phyloP scores from a whole-genome alignment of 2,329 filamentous ascomycete species.

The Monosporascus sp. region DNA sequence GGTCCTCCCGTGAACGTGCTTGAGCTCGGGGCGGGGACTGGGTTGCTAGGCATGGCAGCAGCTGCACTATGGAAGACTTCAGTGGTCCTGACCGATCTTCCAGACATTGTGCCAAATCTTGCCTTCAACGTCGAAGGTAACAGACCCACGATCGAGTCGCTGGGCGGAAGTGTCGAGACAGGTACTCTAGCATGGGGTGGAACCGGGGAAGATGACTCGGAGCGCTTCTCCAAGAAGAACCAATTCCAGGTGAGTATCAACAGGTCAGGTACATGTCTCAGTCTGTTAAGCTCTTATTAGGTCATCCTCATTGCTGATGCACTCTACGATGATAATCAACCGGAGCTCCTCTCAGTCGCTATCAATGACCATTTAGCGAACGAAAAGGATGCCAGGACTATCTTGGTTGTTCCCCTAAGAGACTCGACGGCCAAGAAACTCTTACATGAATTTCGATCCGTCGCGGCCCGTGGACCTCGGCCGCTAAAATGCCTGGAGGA shows the following conservation, averaged over 20 bases:
- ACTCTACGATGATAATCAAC: slow-evolving; percentile 82
- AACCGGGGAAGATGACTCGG: slow-evolving; percentile 35
- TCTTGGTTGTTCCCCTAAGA: slow-evolving; percentile 78
- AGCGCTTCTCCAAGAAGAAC: slow-evolving; percentile 38
- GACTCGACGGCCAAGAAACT: slow-evolving; percentile 63
- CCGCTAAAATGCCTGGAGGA: slow-evolving; percentile 52
- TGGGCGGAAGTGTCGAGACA: slow-evolving; percentile 54
- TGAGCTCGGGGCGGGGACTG: slow-evolving; percentile 86
- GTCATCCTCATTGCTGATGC: slow-evolving; percentile 82
- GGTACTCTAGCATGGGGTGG: slow-evolving; percentile 73
- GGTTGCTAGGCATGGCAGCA: slow-evolving; percentile 82
- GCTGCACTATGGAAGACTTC: slow-evolving; percentile 63
- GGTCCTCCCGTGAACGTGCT: slow-evolving; percentile 42
- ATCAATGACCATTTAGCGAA: slow-evolving; percentile 63
- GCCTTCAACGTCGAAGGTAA: slow-evolving; percentile 69
- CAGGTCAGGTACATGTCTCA: background rate
- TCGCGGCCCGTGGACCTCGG: slow-evolving; percentile 50
- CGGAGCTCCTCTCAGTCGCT: slow-evolving; percentile 65
- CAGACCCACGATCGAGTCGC: slow-evolving; percentile 43
- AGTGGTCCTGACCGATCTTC: slow-evolving; percentile 77
- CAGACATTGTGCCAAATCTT: slow-evolving; percentile 78
- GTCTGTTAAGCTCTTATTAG: slow-evolving; percentile 28
- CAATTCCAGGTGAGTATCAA: slow-evolving; percentile 45
- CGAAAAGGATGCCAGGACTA: slow-evolving; percentile 54
- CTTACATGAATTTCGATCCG: slow-evolving; percentile 54